Percentiles rank a stretch among this genome's conserved stretches.
Evolutionary conservation across 306 rosid species (phyloP).

Genomic region (Corylus heterophylla): DNA sequence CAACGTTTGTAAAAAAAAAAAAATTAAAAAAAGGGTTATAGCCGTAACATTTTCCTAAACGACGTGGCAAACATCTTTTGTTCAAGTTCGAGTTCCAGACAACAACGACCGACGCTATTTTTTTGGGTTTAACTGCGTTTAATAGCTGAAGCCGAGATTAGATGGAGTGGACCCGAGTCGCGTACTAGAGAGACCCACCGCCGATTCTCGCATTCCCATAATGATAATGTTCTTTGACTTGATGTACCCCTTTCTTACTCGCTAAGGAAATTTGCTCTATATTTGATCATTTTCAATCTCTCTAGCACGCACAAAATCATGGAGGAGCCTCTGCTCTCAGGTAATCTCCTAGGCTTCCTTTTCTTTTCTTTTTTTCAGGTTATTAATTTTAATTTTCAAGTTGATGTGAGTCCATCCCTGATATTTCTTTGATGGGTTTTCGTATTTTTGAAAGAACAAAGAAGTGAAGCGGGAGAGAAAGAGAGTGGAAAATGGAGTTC

Average conservation of each 20-base stretch:
- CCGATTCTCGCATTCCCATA: background rate
- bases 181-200: background rate
- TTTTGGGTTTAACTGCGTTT: background rate
- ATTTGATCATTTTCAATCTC: background rate
- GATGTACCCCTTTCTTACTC: background rate
- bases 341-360: constrained; percentile 31
- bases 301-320: constrained; percentile 26
- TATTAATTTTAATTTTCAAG: background rate
- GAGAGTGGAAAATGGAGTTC: constrained; percentile 66
- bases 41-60: too few species aligned
- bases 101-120: too few species aligned
- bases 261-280: background rate
- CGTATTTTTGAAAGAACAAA: constrained; percentile 39
- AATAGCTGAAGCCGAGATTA: background rate
- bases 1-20: too few species aligned
- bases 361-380: background rate
- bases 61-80: too few species aligned
- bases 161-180: constrained; percentile 2
- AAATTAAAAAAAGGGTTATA: too few species aligned
- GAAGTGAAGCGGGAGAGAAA: constrained; percentile 52
- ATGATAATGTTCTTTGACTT: background rate
- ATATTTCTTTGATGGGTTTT: constrained; percentile 28
- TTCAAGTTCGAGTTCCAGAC: too few species aligned
- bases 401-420: background rate
- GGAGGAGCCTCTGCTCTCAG: constrained; percentile 78